Conservation (phyloP, 768 basidiomycete genomes). For the Russula foetens region DNA sequence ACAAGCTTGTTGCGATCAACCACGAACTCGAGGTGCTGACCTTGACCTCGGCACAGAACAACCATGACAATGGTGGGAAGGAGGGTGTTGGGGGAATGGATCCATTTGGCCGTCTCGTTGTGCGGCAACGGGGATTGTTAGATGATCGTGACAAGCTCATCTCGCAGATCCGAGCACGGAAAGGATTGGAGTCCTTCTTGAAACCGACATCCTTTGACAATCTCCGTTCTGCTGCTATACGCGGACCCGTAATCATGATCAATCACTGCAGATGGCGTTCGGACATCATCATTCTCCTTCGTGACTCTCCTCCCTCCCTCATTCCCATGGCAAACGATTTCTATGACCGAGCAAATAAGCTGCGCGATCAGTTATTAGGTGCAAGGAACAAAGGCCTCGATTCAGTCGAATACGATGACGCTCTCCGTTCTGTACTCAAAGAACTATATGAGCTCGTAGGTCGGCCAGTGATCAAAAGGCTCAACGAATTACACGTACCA, state of each 20-base stretch:
- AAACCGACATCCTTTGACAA: background rate
- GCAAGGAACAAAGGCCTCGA: background rate
- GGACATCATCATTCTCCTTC: background rate
- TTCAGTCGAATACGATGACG: background rate
- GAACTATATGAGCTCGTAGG: too few relatives aligned
- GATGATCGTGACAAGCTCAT: background rate
- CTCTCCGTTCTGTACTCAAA: background rate
- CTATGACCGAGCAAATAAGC: slow-evolving; percentile 30
- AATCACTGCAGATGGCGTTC: too few relatives aligned
- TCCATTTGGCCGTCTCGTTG: slow-evolving; percentile 23
- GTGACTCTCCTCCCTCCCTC: background rate
- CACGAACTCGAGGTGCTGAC: background rate
- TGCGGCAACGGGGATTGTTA: background rate
- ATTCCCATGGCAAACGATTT: slow-evolving; percentile 43
- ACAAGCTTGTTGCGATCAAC: background rate
- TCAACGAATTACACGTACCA: too few relatives aligned
- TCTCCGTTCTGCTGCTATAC: background rate
- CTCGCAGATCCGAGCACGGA: background rate
- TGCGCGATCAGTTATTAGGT: slow-evolving; percentile 18
- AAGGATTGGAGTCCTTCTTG: background rate
- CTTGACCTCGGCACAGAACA: background rate
- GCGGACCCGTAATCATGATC: too few relatives aligned
- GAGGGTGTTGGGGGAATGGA: slow-evolving; percentile 23
- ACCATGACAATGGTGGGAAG: too few relatives aligned
- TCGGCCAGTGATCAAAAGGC: too few relatives aligned